Base-by-base conservation (phyloP, 2,329 filamentous ascomycete species). In the Clonostachys chloroleuca region DNA sequence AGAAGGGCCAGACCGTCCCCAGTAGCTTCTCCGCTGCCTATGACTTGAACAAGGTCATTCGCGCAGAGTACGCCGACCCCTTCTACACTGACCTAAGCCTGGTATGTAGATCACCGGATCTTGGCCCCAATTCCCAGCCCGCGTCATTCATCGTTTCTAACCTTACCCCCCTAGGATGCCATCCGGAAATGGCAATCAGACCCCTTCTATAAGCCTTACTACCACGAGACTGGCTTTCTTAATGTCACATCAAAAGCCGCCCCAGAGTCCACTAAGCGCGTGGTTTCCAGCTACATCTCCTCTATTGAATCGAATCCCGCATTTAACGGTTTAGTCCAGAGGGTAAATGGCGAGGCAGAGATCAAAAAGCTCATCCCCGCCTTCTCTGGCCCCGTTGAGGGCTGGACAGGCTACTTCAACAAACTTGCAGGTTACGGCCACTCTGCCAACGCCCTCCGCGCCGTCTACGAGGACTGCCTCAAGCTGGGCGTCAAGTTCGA, bases 341-440 rank as follows among this genome's bases (percentile, higher is more conserved):
- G 52, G 37, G 68, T 67, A 44, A 64, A 69, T 1, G 62, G 61
- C 0, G 72, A 73, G 49, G 63, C 75, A 5, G 54, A 62, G 4
- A 54, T 77, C 14, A 52, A 60, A 2, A 55, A 58, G 4, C 51
- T 30, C 24, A 57, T 0, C 56, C 65, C 63, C 35, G 75, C 69
- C 65, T 73, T 74, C 53, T 74, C 57, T 12, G 78, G 77, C 0
- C 64, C 69, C 0, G 56, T 80, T 53, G 37, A n/a, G 33, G 74
- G 73, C 2, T 84, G 78, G 74, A 70, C 66, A 30, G 81, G 81
- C 8, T 85, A 84, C 56, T 66, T 79, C 39, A 84, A 84, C 54
- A 66, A 64, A 4, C 70, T 76, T 7, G 78, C 74, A 12, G 78
- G 80, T 2, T 83, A 83, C 47, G 78, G 77, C 2, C 78, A 82